These are phyloP conservation scores for Ophiocordyceps camponoti-saundersi DNA, from an alignment of 2,329 filamentous ascomycete species.

Conservation along the genomic window DNA sequence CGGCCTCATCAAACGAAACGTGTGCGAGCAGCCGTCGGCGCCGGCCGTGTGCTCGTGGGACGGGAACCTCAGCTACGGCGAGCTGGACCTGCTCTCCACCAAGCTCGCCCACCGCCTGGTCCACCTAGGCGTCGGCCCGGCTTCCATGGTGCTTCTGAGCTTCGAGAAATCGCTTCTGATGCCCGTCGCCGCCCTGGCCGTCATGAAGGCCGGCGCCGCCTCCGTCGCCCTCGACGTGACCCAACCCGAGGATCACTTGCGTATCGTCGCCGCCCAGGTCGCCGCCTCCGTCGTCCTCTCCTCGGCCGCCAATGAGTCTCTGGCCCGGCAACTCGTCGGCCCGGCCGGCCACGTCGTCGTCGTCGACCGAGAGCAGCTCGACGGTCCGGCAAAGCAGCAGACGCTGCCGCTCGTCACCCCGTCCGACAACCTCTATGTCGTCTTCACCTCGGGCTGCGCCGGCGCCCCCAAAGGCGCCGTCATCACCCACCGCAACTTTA, in stretches of 20 bases:
- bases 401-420: slow-evolving; percentile 3
- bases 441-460: slow-evolving; percentile 32
- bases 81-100: slow-evolving; percentile 11
- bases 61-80: slow-evolving; percentile 21
- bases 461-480: slow-evolving; percentile 34
- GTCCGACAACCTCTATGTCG: slow-evolving; percentile 13
- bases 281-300: slow-evolving; percentile 6
- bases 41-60: slow-evolving; percentile 26
- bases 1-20: slow-evolving; percentile 20
- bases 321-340: slow-evolving; percentile 1
- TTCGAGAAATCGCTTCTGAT: slow-evolving; percentile 9
- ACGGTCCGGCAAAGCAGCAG: not conserved
- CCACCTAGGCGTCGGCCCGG: slow-evolving; percentile 9
- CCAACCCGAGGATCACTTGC: slow-evolving; percentile 5
- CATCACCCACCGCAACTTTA: slow-evolving; percentile 7
- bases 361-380: slow-evolving; percentile 1
- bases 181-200: slow-evolving; percentile 8
- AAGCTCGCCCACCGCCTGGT: slow-evolving; percentile 4
- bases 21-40: slow-evolving; percentile 12
- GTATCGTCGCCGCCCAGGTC: slow-evolving; percentile 5
- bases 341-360: not conserved
- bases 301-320: slow-evolving; percentile 3
- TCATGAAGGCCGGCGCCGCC: slow-evolving; percentile 8
- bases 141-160: slow-evolving; percentile 6
- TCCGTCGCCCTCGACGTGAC: slow-evolving; percentile 11